Base-by-base conservation (phyloP, 2,329 filamentous ascomycete genomes). In the Apiospora koreana region DNA sequence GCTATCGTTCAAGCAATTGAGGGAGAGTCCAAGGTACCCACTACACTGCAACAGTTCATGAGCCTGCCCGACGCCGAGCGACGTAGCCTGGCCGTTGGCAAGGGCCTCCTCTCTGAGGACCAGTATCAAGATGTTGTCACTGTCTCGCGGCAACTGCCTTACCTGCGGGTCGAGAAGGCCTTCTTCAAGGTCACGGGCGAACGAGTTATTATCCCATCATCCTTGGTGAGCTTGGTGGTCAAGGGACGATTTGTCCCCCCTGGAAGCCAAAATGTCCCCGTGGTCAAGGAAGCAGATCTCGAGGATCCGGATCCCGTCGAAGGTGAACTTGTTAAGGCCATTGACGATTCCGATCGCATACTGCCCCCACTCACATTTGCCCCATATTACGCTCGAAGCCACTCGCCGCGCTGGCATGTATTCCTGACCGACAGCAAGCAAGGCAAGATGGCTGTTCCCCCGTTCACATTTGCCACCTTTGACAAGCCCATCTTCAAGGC, bases 131-230 rank as follows among this genome's bases (percentile, higher is more conserved):
- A 91, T 54, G 93, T 92, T 46, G 86, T 97, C 71, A 83, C 83
- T 65, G 92, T 98, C 41, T 95, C 94, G 38, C 90, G 90, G 76
- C 94, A 98, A 82, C 87, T 99, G 38, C 96, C 96, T 1, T 89
- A 90, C 73, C 86, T 99, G 69, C 89, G 93, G 70, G 90, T 99
- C 14, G 94, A 94, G 78, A 97, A 94, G 83, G 94, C 94, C 9
- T 99, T 97, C 83, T 99, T 99, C 90, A 99, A 99, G 86, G 97
- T 99, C 64, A 92, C 94, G 68, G 96, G 96, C 79, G 97, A 99
- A 83, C 93, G 93, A 74, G 93, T 92, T 80, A 94, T 99, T 78
- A 97, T 95, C 42, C 95, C 96, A 8, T 94, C 93, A 71, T 97
- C 94, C 70, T 88, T 99, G 46, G 95, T 98, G 28, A 95, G 95